Conservation (phyloP, 352 stramenopile species). For the Phytophthora syringae region DNA sequence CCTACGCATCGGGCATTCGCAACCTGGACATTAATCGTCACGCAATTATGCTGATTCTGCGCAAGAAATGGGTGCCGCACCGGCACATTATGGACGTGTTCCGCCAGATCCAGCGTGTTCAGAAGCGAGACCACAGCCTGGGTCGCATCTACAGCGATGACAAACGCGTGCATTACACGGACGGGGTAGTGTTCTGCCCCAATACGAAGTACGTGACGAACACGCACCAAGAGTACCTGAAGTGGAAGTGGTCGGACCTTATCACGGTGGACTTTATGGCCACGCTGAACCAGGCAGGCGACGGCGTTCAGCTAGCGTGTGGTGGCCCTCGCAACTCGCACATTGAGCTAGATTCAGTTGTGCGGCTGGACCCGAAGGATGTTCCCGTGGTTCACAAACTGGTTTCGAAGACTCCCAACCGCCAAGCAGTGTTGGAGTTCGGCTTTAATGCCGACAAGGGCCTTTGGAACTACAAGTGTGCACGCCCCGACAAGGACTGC, state of each 20-base stretch:
- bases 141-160: conserved; percentile 83
- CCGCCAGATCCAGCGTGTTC: conserved; percentile 77
- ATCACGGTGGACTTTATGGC: conserved; percentile 90
- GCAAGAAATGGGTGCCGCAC: conserved; percentile 85
- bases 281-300: conserved; percentile 56
- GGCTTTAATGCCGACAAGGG: conserved; percentile 88
- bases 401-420: conserved; percentile 59
- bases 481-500: conserved; percentile 88
- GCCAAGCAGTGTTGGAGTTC: conserved; percentile 84
- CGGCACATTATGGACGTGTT: conserved; percentile 88
- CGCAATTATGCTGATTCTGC: conserved; percentile 76
- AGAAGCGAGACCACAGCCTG: conserved; percentile 80
- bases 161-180: conserved; percentile 89
- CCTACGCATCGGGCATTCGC: conserved; percentile 72
- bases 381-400: conserved; percentile 71
- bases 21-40: conserved; percentile 69
- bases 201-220: conserved; percentile 86
- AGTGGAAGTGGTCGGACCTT: conserved; percentile 93
- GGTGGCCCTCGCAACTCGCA: conserved; percentile 76
- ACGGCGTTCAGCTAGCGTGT: conserved; percentile 71
- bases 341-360: conserved; percentile 86
- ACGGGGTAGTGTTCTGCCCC: conserved; percentile 91
- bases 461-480: conserved; percentile 91
- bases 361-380: conserved; percentile 82
- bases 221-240: conserved; percentile 90